Percentiles rank a stretch among this genome's conserved stretches.
Evolutionary conservation across 148 eudicot species (phyloP).

Genomic region (Salicornia ramosissima): DNA sequence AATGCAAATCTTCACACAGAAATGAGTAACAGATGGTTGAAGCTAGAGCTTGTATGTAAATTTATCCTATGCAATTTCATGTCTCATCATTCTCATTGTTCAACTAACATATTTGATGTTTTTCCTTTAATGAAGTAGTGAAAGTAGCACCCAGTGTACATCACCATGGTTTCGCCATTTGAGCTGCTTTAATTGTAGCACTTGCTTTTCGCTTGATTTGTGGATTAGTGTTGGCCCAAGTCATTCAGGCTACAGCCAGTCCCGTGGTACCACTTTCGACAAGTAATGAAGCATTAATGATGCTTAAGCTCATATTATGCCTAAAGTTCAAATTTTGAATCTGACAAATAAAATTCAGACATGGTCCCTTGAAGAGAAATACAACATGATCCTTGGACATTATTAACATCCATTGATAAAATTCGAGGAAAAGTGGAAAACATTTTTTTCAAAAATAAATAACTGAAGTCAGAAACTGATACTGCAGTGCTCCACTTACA

Average conservation of each 20-base stretch:
- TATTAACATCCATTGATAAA: no score
- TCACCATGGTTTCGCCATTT: no score
- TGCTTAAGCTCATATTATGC: background rate
- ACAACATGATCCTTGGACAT: no score
- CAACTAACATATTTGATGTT: no score
- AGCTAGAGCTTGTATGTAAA: no score
- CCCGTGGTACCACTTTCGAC: background rate
- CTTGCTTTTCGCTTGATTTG: background rate
- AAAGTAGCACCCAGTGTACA: no score
- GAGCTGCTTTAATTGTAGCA: background rate
- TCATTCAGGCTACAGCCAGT: background rate
- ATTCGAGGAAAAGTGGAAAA: background rate
- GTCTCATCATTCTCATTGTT: no score
- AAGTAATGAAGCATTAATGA: background rate
- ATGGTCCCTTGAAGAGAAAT: background rate
- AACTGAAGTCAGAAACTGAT: conserved; percentile 2
- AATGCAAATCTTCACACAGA: no score
- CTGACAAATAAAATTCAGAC: background rate
- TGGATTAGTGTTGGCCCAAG: background rate
- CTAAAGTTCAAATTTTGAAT: background rate
- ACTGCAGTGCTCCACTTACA: conserved; percentile 47
- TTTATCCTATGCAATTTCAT: no score
- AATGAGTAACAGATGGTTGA: no score
- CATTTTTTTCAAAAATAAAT: conserved; percentile 4
- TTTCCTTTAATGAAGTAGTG: no score